Conservation (phyloP, 345 rosid genomes). For the Eucalyptus marginata region DNA sequence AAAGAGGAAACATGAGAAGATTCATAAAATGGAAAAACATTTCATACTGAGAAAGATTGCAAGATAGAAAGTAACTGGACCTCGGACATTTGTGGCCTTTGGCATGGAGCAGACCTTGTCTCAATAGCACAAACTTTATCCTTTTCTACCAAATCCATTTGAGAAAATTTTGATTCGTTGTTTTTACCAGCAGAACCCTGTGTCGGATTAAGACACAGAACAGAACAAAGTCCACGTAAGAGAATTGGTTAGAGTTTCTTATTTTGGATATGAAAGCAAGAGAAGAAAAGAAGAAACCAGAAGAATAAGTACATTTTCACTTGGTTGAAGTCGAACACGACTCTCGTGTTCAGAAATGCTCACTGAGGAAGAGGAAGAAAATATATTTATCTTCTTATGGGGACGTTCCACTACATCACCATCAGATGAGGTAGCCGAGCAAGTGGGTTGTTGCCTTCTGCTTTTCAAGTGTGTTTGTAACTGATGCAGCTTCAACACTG, state of each 20-base stretch:
- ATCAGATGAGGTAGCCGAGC: neutral
- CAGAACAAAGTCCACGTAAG: neutral
- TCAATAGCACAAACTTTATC: neutral
- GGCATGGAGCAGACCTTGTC: neutral
- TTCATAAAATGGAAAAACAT: neutral
- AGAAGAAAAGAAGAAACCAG: neutral
- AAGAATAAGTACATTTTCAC: neutral
- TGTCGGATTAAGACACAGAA: neutral
- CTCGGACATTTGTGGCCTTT: neutral
- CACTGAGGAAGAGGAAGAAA: neutral
- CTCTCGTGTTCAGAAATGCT: neutral
- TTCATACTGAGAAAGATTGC: neutral
- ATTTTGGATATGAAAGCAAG: neutral
- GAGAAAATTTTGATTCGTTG: neutral
- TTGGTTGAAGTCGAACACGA: neutral
- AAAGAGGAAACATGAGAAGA: neutral
- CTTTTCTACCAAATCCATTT: neutral
- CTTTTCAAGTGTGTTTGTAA: constrained; percentile 10
- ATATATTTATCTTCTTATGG: neutral
- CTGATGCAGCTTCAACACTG: constrained; percentile 21
- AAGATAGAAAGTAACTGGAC: neutral
- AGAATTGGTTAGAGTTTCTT: neutral
- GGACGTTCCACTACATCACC: neutral
- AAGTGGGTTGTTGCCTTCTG: neutral
- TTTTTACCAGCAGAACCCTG: neutral